Conservation (phyloP, 2,329 filamentous ascomycete genomes). For the Penicillium janthinellum region DNA sequence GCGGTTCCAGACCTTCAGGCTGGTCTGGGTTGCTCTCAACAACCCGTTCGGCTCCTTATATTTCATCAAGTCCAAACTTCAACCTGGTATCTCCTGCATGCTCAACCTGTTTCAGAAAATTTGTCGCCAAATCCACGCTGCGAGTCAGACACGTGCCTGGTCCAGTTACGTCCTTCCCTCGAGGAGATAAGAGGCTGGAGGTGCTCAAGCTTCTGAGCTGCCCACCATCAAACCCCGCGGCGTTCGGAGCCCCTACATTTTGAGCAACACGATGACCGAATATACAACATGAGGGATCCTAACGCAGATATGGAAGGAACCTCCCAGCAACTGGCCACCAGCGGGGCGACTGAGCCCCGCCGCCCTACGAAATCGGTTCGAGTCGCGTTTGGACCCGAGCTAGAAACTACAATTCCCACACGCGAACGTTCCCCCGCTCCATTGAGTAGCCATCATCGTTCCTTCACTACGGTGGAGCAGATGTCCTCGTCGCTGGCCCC, state of each 20-base stretch:
- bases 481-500: constrained; percentile 26
- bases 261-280: constrained; percentile 35
- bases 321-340: constrained; percentile 29
- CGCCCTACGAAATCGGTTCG: constrained; percentile 39
- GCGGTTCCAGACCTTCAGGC: constrained; percentile 8
- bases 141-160: not conserved
- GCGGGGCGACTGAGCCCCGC: constrained; percentile 35
- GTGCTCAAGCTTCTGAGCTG: constrained; percentile 3
- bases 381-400: constrained; percentile 43
- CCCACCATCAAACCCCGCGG: constrained; percentile 15
- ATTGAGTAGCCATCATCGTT: constrained; percentile 35
- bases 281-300: constrained; percentile 41
- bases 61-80: not conserved
- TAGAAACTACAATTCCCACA: constrained; percentile 41
- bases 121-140: not conserved
- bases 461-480: constrained; percentile 38
- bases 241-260: constrained; percentile 12
- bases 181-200: not conserved
- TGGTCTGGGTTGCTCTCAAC: constrained; percentile 6
- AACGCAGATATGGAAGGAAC: constrained; percentile 39
- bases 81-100: not conserved
- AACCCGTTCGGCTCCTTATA: not conserved
- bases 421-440: constrained; percentile 38
- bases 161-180: not conserved
- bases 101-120: not conserved